These are phyloP conservation scores for Zygosaccharomyces pseudobailii DNA, from an alignment of 1,139 yeast species.

Conservation along the genomic window DNA sequence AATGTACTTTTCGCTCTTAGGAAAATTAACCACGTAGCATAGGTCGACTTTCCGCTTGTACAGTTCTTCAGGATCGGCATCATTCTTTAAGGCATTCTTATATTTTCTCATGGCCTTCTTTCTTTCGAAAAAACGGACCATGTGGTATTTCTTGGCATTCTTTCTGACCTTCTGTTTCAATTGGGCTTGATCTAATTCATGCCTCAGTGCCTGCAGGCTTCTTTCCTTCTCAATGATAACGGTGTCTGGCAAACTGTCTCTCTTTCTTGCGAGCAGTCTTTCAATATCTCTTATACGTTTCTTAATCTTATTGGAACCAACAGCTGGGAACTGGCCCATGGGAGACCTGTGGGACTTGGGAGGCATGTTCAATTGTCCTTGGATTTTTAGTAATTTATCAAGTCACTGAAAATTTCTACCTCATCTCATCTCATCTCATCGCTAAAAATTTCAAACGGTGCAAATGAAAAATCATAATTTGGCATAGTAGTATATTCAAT, in stretches of 20 bases:
- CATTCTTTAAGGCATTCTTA: conserved; percentile 53
- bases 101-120: conserved; percentile 80
- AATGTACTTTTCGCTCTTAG: conserved; percentile 74
- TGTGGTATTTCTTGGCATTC: conserved; percentile 77
- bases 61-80: conserved; percentile 33
- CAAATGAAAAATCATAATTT: not conserved
- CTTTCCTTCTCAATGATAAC: conserved; percentile 80
- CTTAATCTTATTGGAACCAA: conserved; percentile 51
- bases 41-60: conserved; percentile 63
- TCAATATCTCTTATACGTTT: conserved; percentile 85
- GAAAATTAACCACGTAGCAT: conserved; percentile 73
- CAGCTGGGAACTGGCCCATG: conserved; percentile 33
- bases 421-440: conserved; percentile 5
- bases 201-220: conserved; percentile 66
- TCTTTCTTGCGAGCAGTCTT: conserved; percentile 52
- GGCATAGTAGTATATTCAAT: not conserved
- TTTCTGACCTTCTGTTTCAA: conserved; percentile 49
- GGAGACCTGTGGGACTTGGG: not conserved
- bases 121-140: conserved; percentile 87
- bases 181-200: conserved; percentile 58
- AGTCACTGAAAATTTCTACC: not conserved
- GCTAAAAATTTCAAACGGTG: conserved; percentile 2
- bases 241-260: conserved; percentile 65
- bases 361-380: not conserved
- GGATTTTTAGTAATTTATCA: not conserved